Evolutionary conservation across 768 basidiomycete genomes (phyloP), one percentile per base, ranked within the genome.

Genomic region (Boletus speciosus): DNA sequence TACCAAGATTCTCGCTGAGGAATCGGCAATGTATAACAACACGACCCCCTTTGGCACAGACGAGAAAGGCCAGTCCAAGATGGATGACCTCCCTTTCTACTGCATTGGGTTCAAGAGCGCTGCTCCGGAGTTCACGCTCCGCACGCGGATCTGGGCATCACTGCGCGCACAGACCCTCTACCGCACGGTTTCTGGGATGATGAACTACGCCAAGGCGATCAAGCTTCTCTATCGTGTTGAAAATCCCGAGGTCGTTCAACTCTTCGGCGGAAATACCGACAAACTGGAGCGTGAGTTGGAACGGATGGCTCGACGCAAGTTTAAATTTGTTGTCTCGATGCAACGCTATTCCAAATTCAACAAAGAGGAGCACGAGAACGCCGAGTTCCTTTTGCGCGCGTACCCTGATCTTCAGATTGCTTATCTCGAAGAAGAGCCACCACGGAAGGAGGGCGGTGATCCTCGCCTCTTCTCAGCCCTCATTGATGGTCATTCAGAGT

Each of bases 131-230:
- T 99, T 95, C 70, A 99, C 97, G 2, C 81, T 99, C 14, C 93
- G 97, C 55, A 99, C 97, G 8, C 88, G 97, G 68, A 99, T 99
- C 65, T 99, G 97, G 97, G 95, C 97, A 9, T 98, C 96, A 6
- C 83, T 99, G 9, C 92, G 97, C 50, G 97, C 97, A 16, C 97
- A 99, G 76, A 99, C 97, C 2, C 83, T 99, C 19, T 98, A 99
- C 70, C 86, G 97, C 60, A 99, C 97, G 14, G 96, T 99, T 16
- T 98, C 97, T 35, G 97, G 97, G 48, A 98, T 99, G 92, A 98
- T 98, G 97, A 99, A 99, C 76, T 98, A 99, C 71, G 86, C 91
- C 61, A 99, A 99, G 77, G 97, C 97, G 12, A 98, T 99, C 84
- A 99, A 99, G 71, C 77, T 99, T 35, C 81, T 99, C n/a, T 96